A percentile compares a stretch with the other conserved stretches of the same genome.
These are phyloP conservation scores for Miamiensis avidus DNA, from an alignment of 169 alveolate species.

Conservation along the genomic window DNA sequence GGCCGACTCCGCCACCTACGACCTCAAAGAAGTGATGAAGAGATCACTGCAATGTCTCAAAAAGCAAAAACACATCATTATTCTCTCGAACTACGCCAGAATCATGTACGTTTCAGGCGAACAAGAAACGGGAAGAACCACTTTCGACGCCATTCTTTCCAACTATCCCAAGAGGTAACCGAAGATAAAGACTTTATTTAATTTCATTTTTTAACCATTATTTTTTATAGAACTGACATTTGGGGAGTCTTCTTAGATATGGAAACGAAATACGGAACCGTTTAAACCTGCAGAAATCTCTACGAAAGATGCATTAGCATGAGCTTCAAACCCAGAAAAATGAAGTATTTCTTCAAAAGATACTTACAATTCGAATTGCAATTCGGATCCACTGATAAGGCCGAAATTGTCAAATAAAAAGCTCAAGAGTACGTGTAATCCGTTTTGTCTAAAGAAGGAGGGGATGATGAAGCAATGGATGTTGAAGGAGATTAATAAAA, in stretches of 20 bases:
- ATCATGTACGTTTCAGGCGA: conserved; percentile 60
- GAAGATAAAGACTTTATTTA: background rate
- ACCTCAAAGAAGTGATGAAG: conserved; percentile 65
- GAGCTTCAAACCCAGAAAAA: conserved; percentile 62
- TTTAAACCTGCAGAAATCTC: conserved; percentile 63
- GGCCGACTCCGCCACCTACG: conserved; percentile 43
- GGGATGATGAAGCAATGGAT: conserved; percentile 10
- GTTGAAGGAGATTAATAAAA: too few species aligned
- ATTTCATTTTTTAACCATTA: background rate
- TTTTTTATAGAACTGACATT: conserved; percentile 63
- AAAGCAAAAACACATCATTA: conserved; percentile 64
- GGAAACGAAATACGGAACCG: conserved; percentile 73
- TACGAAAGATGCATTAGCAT: conserved; percentile 59
- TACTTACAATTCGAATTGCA: conserved; percentile 73
- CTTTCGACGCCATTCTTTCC: conserved; percentile 74
- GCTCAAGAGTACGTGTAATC: conserved; percentile 59
- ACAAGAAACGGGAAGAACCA: conserved; percentile 80
- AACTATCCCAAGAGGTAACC: conserved; percentile 69
- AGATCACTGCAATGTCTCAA: conserved; percentile 65
- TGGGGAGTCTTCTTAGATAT: conserved; percentile 79
- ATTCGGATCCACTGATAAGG: conserved; percentile 65
- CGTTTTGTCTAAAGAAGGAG: conserved; percentile 40
- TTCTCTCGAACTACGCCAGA: conserved; percentile 66
- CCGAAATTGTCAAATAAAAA: conserved; percentile 65
- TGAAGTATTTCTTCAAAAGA: conserved; percentile 77